Evolutionary conservation across 2,329 filamentous ascomycete genomes (phyloP).

Genomic region (Corinectria fuckeliana): DNA sequence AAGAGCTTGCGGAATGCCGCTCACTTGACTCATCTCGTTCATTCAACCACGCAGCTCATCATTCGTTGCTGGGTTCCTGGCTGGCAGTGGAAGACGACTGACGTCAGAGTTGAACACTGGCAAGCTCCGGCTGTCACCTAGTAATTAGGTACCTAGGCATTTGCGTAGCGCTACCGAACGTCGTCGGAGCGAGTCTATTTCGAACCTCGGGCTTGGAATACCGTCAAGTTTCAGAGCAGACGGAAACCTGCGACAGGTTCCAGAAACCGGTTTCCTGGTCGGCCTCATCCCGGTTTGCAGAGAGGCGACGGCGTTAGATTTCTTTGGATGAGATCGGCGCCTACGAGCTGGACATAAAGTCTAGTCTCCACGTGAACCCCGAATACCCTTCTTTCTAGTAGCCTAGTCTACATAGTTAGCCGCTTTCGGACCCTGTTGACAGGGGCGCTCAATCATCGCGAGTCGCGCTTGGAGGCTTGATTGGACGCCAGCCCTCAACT

Average conservation of each 20-base stretch:
- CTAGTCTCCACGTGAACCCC: slow-evolving; percentile 23
- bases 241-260: slow-evolving; percentile 23
- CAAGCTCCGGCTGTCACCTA: too few relatives aligned
- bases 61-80: neutral
- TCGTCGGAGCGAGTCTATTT: neutral
- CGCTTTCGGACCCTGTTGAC: slow-evolving; percentile 12
- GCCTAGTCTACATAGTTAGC: neutral
- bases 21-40: neutral
- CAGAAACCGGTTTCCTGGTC: slow-evolving; percentile 32
- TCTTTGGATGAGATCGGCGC: slow-evolving; percentile 33
- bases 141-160: neutral
- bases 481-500: slow-evolving; percentile 23
- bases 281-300: slow-evolving; percentile 12
- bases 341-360: slow-evolving; percentile 7
- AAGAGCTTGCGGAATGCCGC: too few relatives aligned
- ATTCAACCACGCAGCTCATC: neutral
- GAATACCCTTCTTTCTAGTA: too few relatives aligned
- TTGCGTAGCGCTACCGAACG: too few relatives aligned
- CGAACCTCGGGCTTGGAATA: neutral
- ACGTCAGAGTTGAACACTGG: neutral
- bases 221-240: slow-evolving; percentile 28
- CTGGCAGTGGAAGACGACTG: neutral
- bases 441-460: slow-evolving; percentile 20
- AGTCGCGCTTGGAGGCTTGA: slow-evolving; percentile 23
- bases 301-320: slow-evolving; percentile 22